Evolutionary conservation across 202 grass and related monocot genomes (phyloP).

Genomic region (Schoenoplectus triqueter): DNA sequence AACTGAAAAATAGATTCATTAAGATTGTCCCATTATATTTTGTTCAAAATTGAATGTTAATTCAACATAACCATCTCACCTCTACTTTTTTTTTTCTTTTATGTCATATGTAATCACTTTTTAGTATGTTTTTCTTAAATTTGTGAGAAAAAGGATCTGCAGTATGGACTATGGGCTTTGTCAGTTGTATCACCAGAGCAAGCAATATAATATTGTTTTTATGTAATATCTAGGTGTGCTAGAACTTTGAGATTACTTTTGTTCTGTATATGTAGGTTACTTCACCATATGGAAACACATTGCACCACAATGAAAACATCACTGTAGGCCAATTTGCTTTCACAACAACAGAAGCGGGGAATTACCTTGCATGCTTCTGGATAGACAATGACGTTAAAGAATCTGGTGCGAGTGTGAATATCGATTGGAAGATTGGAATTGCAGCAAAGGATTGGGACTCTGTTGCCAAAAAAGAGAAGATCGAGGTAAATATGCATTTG

Average conservation of each 20-base stretch:
- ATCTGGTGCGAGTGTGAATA: slow-evolving; percentile 60
- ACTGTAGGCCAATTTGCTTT: slow-evolving; percentile 83
- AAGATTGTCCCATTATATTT: neutral
- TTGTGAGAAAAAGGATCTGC: neutral
- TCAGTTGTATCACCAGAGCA: neutral
- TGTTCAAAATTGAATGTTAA: neutral
- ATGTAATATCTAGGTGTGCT: neutral
- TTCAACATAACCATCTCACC: neutral
- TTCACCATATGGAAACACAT: slow-evolving; percentile 83
- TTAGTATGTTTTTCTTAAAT: slow-evolving; percentile 15
- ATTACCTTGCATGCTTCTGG: slow-evolving; percentile 94
- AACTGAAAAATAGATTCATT: neutral
- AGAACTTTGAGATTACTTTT: slow-evolving; percentile 9
- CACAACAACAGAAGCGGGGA: slow-evolving; percentile 80
- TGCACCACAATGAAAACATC: slow-evolving; percentile 70
- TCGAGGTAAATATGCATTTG: slow-evolving; percentile 55
- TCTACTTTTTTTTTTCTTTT: neutral
- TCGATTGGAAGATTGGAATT: slow-evolving; percentile 92
- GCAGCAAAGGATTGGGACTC: slow-evolving; percentile 92
- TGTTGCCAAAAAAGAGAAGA: slow-evolving; percentile 87
- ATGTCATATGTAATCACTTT: neutral
- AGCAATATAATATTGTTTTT: neutral
- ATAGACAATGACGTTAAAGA: slow-evolving; percentile 63
- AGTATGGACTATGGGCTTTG: neutral
- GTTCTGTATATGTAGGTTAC: slow-evolving; percentile 64